Base-by-base conservation (phyloP, 331 rosid genomes). In the Malus hybrid region DNA sequence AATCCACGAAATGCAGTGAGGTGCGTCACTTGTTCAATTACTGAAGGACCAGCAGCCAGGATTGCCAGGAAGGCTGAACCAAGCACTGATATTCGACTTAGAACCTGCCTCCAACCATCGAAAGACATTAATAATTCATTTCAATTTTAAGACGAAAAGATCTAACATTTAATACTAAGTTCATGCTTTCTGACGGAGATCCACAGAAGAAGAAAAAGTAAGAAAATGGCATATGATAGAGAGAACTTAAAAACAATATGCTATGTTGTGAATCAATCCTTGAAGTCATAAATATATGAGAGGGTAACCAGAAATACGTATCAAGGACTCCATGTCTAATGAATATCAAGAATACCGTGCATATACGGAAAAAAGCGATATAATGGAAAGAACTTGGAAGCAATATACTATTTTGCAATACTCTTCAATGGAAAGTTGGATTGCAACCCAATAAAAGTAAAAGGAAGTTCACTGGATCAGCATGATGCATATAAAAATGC, bases 51-150 rank as follows among this genome's bases (percentile, higher is more conserved):
- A 72, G 95, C 99, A 74, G 96, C 96, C 84, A 90, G 87, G 80
- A 92, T 82, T n/a, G 97, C 99, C 85, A 92, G 81, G 84, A 94
- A 90, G 67, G 88, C 89, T 8, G 99, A 94, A 78, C 99, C 99
- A 10, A 94, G 92, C 56, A 94, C 97, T 68, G 99, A 92, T 78
- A 94, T 94, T 77, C 97, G 88, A 82, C 97, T 84, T 80, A 94
- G 92, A 78, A 92, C 96, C 97, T 94, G 79, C 64, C 48, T 60
- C 60, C 75, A 71, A 66, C 57, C 18, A 63, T 22, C 19, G 52
- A 75, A 70, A 8, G 61, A 69, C 61, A 67, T 70, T 7, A 42
- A 72, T 48, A 66, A 68, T 77, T 75, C 24, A 39, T 22, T 50
- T 65, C 65, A 34, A 39, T 50, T 63, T 53, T 36, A 52, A 70